Percentiles rank a stretch among this genome's conserved stretches.
Conservation (phyloP, 2,329 filamentous ascomycete genomes). For the Aspergillus glaucus region DNA sequence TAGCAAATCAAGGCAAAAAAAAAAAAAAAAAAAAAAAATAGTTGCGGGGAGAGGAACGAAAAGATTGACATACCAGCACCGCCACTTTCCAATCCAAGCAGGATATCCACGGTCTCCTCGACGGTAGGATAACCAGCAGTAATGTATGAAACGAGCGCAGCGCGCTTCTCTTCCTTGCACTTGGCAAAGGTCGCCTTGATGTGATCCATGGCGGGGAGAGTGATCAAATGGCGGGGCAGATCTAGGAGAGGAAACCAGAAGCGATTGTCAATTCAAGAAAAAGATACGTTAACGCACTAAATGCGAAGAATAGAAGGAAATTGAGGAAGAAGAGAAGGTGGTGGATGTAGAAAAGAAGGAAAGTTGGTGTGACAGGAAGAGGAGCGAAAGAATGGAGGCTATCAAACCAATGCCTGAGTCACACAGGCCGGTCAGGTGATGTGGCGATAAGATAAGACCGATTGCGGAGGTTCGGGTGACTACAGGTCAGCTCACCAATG, state of each 20-base stretch:
- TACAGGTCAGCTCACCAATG: too few species aligned
- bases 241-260: background rate
- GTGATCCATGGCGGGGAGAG: slow-evolving; percentile 40
- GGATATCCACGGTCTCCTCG: slow-evolving; percentile 74
- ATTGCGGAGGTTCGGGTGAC: too few species aligned
- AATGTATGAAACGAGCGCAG: slow-evolving; percentile 90
- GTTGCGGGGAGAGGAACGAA: background rate
- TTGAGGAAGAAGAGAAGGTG: background rate
- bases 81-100: slow-evolving; percentile 85
- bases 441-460: slow-evolving; percentile 17
- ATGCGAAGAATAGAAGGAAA: background rate
- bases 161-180: slow-evolving; percentile 55
- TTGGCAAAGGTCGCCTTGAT: slow-evolving; percentile 53
- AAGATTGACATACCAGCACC: slow-evolving; percentile 62
- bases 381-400: background rate
- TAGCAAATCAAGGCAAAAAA: background rate
- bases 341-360: slow-evolving; percentile 2
- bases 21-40: background rate
- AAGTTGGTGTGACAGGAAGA: background rate
- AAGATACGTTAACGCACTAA: background rate
- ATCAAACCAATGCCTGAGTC: slow-evolving; percentile 8
- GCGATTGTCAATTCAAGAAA: background rate
- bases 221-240: background rate
- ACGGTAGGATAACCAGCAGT: slow-evolving; percentile 85
- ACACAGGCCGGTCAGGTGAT: slow-evolving; percentile 12